Evolutionary conservation across 129 eudicot species (phyloP), one percentile per base, ranked within the genome.

Genomic region (Ambrosia artemisiifolia): DNA sequence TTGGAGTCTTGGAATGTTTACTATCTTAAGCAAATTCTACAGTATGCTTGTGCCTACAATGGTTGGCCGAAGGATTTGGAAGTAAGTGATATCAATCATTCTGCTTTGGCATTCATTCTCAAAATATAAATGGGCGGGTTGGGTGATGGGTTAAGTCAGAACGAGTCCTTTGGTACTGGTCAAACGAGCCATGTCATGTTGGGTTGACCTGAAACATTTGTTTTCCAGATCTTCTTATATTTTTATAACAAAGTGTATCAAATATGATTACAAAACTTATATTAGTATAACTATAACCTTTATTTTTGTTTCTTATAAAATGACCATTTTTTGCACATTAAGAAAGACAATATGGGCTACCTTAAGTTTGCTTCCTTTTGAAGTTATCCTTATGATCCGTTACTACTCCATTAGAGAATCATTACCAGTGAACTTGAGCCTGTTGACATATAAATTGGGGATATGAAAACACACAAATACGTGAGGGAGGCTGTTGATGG

Each of bases 41-140:
- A 90, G 92, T 43, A 90, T 90, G 5, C 79, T 94, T 50, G 98
- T 94, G 64, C 96, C 97, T 50, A 94, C 98, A 17, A 94, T 94
- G 98, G 98, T 90, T 54, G 98, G 98, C 9, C 98, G 90, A 70
- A 81, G 98, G 74, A 94, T 94, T 56, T 94, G 98, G 98, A 94
- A 75, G 98, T 92, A 86, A 86, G 90, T 69, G 34, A 12, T 60
- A 19, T 42, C 70, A 44, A 64, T 71, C 14, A 50, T 16, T 57
- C 33, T 35, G 13, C 56, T 42, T 24, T 24, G 28, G 42, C 43
- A 34, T 49, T 17, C 8, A 10, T 40, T 70, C 44, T 35, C 12
- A 34, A 33, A 6, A 35, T 53, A 34, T 36, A 53, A 33, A n/a
- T 14, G 19, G 7, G 55, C 8, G 35, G 62, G 62, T 20, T 55